Conservation (phyloP, 768 basidiomycete genomes). For the Agaricus blazei region DNA sequence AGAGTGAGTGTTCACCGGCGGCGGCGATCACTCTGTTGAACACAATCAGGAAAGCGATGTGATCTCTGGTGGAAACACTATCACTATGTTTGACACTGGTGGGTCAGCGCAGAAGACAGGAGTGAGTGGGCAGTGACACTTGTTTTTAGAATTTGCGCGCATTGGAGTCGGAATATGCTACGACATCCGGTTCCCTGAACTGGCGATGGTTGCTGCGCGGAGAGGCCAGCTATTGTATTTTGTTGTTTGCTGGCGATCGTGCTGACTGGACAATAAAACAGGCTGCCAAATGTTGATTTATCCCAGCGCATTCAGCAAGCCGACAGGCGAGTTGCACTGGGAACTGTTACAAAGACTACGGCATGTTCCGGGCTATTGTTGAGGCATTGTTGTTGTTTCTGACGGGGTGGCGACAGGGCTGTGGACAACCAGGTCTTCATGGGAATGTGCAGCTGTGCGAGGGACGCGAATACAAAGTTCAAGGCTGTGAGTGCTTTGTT, state of each 20-base stretch:
- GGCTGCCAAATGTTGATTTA: constrained; percentile 88
- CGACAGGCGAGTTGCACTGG: constrained; percentile 97
- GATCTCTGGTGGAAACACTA: constrained; percentile 65
- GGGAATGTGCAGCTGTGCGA: constrained; percentile 93
- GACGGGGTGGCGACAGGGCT: constrained; percentile 32
- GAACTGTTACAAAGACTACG: constrained; percentile 82
- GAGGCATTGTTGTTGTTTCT: background rate
- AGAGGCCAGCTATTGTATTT: constrained; percentile 44
- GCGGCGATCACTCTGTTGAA: background rate
- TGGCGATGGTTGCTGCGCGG: constrained; percentile 87
- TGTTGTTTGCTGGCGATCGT: background rate
- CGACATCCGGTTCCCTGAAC: constrained; percentile 91
- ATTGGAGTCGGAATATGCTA: constrained; percentile 97
- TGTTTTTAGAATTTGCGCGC: constrained; percentile 79
- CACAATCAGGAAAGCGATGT: constrained; percentile 76
- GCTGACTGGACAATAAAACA: constrained; percentile 19
- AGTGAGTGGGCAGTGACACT: background rate
- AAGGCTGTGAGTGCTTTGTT: constrained; percentile 62
- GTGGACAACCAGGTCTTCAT: constrained; percentile 97
- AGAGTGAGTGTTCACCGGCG: constrained; percentile 41
- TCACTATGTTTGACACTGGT: constrained; percentile 90
- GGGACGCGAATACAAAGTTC: constrained; percentile 76
- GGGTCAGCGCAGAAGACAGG: constrained; percentile 4
- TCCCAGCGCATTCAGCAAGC: constrained; percentile 92
- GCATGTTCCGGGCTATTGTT: constrained; percentile 32